phyloP scores from a whole-genome alignment of 345 rosid species.

The Heritiera littoralis region DNA sequence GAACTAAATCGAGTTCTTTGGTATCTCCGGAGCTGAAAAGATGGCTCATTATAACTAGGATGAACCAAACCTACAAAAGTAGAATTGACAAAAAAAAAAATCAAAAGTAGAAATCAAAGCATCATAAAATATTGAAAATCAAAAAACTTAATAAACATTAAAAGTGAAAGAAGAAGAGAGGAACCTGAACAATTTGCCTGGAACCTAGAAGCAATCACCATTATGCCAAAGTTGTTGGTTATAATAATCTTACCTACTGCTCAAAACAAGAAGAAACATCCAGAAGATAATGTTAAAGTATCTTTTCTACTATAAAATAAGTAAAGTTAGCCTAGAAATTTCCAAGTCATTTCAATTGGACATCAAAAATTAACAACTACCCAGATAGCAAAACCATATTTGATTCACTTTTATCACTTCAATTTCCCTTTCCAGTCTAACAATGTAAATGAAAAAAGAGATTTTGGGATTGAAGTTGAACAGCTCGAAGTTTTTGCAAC shows the following conservation, averaged over 20 bases:
- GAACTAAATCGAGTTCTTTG: constrained; percentile 19
- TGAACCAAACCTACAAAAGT: constrained; percentile 29
- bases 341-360: background rate
- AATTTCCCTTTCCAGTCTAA: background rate
- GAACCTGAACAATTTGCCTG: constrained; percentile 35
- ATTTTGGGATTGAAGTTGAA: background rate
- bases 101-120: background rate
- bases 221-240: constrained; percentile 6
- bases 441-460: background rate
- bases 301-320: no score
- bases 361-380: background rate
- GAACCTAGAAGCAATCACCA: constrained; percentile 29
- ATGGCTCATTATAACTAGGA: constrained; percentile 22
- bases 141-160: background rate
- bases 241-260: background rate
- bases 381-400: background rate
- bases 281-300: background rate
- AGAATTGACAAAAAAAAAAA: background rate
- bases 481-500: background rate
- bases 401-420: background rate
- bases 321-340: background rate
- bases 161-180: background rate
- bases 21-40: constrained; percentile 20
- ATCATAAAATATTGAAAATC: background rate
- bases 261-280: background rate